Evolutionary conservation across 2,329 filamentous ascomycete species (phyloP).

Genomic region (Phialophora macrospora): DNA sequence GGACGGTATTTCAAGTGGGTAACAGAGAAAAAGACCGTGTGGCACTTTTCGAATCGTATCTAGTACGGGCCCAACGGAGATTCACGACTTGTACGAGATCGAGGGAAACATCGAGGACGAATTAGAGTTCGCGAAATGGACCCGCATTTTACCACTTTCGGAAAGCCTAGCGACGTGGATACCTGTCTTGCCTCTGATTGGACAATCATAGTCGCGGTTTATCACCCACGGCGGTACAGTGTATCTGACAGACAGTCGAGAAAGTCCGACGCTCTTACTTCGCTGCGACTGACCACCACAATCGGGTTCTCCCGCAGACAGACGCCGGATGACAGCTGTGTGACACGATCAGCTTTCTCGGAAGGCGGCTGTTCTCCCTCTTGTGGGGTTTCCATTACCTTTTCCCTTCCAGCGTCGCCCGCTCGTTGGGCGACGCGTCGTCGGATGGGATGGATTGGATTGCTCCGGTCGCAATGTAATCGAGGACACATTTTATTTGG

Average conservation of each 20-base stretch:
- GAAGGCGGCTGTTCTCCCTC: neutral
- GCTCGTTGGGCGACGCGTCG: neutral
- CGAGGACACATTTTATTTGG: neutral
- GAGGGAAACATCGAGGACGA: neutral
- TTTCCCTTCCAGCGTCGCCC: neutral
- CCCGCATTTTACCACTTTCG: neutral
- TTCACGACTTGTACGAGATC: neutral
- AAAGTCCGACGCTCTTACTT: neutral
- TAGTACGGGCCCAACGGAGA: neutral
- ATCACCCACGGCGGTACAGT: neutral
- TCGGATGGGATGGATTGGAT: neutral
- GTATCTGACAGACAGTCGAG: neutral
- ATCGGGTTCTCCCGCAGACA: neutral
- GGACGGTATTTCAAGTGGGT: too few species aligned
- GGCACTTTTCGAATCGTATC: neutral
- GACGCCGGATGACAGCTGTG: neutral
- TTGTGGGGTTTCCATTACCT: neutral
- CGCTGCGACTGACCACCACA: neutral
- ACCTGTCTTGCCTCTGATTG: neutral
- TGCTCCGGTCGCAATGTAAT: neutral
- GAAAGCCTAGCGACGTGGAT: neutral
- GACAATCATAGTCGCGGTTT: neutral
- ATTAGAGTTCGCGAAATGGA: neutral
- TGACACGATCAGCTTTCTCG: neutral
- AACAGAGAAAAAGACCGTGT: neutral